phyloP scores from a whole-genome alignment of 179 eudicot genomes.

The Silene noctiflora region DNA sequence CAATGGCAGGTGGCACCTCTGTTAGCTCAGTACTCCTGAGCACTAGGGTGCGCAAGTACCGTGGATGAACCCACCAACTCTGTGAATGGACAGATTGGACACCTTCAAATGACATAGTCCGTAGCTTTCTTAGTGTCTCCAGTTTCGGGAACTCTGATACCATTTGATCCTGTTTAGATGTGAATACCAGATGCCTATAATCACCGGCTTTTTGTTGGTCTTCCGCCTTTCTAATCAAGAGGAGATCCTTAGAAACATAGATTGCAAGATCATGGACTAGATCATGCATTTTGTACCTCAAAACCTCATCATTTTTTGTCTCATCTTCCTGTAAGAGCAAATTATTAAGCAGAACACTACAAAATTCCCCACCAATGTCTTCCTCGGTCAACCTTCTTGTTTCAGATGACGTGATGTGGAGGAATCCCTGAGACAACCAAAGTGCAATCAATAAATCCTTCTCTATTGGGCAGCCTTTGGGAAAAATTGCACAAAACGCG shows the following conservation, averaged over 20 bases:
- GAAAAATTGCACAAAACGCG: conserved; percentile 21
- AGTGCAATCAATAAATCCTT: conserved; percentile 4
- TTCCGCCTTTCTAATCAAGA: not conserved
- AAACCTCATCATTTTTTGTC: not conserved
- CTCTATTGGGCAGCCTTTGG: not conserved
- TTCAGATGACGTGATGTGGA: not conserved
- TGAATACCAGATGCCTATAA: conserved; percentile 17
- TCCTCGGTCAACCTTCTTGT: conserved; percentile 6
- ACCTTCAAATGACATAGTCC: not conserved
- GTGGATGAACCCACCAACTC: not conserved
- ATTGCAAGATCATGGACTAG: conserved; percentile 26
- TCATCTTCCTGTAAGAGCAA: conserved; percentile 7
- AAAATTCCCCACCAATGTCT: conserved; percentile 17
- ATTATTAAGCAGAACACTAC: conserved; percentile 3
- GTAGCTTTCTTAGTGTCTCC: not conserved
- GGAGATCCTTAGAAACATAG: conserved; percentile 10
- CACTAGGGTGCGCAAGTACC: conserved; percentile 4
- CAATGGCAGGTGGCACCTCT: conserved; percentile 14
- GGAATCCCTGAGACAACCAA: conserved; percentile 29
- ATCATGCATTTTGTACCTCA: conserved; percentile 22
- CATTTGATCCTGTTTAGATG: not conserved
- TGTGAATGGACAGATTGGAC: not conserved
- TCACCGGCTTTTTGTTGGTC: not conserved
- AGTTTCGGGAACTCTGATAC: not conserved
- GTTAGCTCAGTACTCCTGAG: not conserved